Evolutionary conservation across 2,329 filamentous ascomycete genomes (phyloP), one percentile per base, ranked within the genome.

Genomic region (Neoscytalidium dimidiatum): DNA sequence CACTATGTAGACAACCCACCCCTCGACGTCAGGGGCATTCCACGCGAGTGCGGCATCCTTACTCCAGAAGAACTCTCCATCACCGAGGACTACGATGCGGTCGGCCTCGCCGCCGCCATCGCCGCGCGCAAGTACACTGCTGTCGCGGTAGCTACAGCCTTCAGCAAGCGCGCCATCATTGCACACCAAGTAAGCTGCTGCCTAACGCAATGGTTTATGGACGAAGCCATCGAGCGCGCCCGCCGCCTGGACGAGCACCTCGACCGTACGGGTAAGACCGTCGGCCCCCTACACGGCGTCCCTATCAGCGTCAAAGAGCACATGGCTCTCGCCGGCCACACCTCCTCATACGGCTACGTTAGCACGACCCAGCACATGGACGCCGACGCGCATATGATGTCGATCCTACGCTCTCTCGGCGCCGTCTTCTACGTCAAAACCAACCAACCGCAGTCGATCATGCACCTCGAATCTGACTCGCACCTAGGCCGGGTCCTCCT

Each of bases 271-370:
- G 69, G 70, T 11, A 69, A 68, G 44, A 68, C 69, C 0, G 49
- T 84, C 68, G 84, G 84, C 3, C 78, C 82, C 23, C 68, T 84
- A 11, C 85, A 85, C 71, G 85, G 84, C 0, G 72, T 64, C 8
- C 41, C 53, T 19, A 58, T 60, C 4, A 49, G 46, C 26, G n/a
- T 64, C 17, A 65, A 78, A 70, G 87, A 89, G 57, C 85, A 86
- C 17, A 89, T 89, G 73, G 83, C 88, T 28, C 77, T 89, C 48
- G 82, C 82, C 65, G 86, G 85, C 1, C 72, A 82, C 3, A 84
- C 88, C 62, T 82, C 83, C 0, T 88, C 87, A 0, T 74, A 89
- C 4, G 86, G 87, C 6, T 88, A 88, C 67, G 83, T 86, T 1
- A 75, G 74, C 1, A 67, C 78, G 23, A 64, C 71, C 0, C 68